These are phyloP conservation scores for Parachaetomium inaequale DNA, from an alignment of 495 filamentous ascomycete genomes.

Conservation along the genomic window DNA sequence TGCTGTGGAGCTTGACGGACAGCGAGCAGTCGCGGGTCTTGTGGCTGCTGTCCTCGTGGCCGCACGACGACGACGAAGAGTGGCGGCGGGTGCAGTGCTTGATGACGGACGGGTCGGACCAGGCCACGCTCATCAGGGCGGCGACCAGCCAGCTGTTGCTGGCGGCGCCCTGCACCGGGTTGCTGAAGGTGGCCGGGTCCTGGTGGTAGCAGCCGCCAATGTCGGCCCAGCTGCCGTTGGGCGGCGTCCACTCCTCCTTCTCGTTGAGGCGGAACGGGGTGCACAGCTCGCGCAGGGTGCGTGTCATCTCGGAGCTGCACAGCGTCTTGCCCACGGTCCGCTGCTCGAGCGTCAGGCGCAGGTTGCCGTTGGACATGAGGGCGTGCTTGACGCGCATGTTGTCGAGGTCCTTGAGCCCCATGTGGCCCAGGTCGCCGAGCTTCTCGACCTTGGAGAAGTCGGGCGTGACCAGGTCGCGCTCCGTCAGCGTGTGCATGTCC, in stretches of 20 bases:
- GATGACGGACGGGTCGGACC: slow-evolving; percentile 34
- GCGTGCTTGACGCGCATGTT: slow-evolving; percentile 34
- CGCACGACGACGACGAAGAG: background rate
- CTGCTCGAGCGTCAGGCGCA: slow-evolving; percentile 33
- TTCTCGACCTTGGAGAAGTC: slow-evolving; percentile 33
- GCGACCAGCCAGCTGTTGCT: slow-evolving; percentile 37
- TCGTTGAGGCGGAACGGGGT: slow-evolving; percentile 30
- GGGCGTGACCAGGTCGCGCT: slow-evolving; percentile 37
- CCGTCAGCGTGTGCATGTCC: slow-evolving; percentile 36
- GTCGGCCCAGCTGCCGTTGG: slow-evolving; percentile 34
- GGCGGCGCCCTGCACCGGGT: slow-evolving; percentile 38
- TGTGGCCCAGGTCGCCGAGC: slow-evolving; percentile 32
- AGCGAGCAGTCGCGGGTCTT: slow-evolving; percentile 13
- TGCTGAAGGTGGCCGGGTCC: slow-evolving; percentile 29
- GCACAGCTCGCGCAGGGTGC: slow-evolving; percentile 34
- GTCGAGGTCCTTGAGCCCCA: slow-evolving; percentile 33
- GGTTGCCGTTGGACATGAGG: slow-evolving; percentile 37
- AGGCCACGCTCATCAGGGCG: slow-evolving; percentile 38
- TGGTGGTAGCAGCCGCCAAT: slow-evolving; percentile 22
- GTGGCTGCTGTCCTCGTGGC: background rate
- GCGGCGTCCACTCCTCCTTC: slow-evolving; percentile 28
- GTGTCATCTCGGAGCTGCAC: slow-evolving; percentile 31
- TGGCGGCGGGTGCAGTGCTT: slow-evolving; percentile 22
- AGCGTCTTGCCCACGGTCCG: slow-evolving; percentile 27
- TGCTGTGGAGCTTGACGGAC: slow-evolving; percentile 35